Percentiles rank a stretch among this genome's conserved stretches.
Evolutionary conservation across 1,284 basidiomycete species (phyloP).

Genomic region (Tylopilus microsporus): DNA sequence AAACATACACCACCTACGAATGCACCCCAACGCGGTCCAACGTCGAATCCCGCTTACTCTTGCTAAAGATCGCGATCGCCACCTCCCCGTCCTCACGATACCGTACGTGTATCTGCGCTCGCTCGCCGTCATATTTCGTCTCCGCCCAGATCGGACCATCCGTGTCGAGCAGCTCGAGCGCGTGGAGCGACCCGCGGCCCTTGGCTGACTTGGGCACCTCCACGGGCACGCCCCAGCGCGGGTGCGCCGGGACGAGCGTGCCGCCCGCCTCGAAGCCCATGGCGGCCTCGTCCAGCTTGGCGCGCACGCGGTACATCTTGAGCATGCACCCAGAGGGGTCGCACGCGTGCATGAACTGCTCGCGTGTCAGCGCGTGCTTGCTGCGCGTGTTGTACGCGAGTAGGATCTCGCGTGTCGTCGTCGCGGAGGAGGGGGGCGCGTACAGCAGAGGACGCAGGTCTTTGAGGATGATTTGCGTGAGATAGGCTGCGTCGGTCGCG

Average conservation of each 20-base stretch:
- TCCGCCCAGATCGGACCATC: conserved; percentile 68
- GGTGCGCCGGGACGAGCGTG: conserved; percentile 20
- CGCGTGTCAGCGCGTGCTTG: conserved; percentile 52
- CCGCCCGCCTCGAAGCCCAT: conserved; percentile 43
- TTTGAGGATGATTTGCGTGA: conserved; percentile 81
- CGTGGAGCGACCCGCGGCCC: conserved; percentile 54
- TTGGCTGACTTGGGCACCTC: conserved; percentile 78
- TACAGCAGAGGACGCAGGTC: conserved; percentile 76
- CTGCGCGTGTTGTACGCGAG: conserved; percentile 52
- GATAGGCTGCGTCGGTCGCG: conserved; percentile 56
- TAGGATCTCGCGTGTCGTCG: conserved; percentile 42
- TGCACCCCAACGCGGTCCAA: conserved; percentile 66
- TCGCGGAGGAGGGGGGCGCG: conserved; percentile 52
- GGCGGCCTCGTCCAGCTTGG: conserved; percentile 58
- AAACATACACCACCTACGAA: conserved; percentile 38
- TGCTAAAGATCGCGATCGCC: conserved; percentile 75
- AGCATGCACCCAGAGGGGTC: conserved; percentile 54
- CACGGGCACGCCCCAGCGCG: conserved; percentile 47
- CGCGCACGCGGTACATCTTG: conserved; percentile 50
- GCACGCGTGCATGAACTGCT: conserved; percentile 69
- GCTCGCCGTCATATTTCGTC: conserved; percentile 87
- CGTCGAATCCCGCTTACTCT: conserved; percentile 78
- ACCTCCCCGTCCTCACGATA: conserved; percentile 36
- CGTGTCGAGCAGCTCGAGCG: conserved; percentile 46
- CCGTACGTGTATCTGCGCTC: conserved; percentile 81